Conservation (phyloP, 2,329 filamentous ascomycete genomes). For the Pseudogymnoascus sp. region DNA sequence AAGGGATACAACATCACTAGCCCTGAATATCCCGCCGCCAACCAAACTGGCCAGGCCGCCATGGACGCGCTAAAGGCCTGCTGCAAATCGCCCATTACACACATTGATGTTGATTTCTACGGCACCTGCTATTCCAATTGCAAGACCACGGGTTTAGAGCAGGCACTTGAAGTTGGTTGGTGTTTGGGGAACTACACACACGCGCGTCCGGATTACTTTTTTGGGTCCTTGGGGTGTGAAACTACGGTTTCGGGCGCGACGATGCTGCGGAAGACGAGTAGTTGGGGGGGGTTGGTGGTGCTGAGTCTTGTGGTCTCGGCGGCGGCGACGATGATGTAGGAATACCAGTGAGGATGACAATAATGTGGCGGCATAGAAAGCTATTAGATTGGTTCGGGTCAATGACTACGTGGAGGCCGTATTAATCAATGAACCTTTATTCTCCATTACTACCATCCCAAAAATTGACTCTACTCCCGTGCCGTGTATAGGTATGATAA, state of each 20-base stretch:
- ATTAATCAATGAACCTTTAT: too few relatives aligned
- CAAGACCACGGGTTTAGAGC: background rate
- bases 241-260: background rate
- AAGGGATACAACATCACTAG: background rate
- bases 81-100: background rate
- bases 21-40: background rate
- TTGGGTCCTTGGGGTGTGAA: background rate
- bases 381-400: too few relatives aligned
- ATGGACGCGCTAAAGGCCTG: background rate
- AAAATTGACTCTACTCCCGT: constrained; percentile 23
- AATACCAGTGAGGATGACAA: background rate
- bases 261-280: background rate
- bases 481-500: too few relatives aligned
- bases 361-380: too few relatives aligned
- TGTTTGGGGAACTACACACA: background rate
- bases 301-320: background rate
- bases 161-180: background rate
- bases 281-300: background rate
- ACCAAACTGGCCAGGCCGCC: background rate
- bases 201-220: background rate
- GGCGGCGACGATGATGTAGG: background rate
- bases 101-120: background rate
- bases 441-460: too few relatives aligned
- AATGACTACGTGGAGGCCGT: too few relatives aligned
- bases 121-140: background rate